These are phyloP conservation scores for Ceratobasidium sp. DNA, from an alignment of 1,284 basidiomycete species.

Conservation along the genomic window DNA sequence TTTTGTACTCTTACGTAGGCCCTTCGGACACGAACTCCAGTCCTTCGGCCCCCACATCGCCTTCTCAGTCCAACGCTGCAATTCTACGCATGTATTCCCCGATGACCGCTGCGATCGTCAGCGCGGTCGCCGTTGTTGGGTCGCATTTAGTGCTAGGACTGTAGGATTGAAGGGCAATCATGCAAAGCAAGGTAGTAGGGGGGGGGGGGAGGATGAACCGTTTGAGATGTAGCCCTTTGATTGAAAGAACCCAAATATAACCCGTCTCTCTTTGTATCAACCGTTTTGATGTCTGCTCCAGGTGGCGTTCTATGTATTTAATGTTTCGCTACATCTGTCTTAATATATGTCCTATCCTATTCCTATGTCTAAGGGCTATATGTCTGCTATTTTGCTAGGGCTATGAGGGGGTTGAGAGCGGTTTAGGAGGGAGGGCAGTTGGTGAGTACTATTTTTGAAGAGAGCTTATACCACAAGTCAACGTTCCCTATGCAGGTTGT, in stretches of 20 bases:
- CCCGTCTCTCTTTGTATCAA: constrained; percentile 14
- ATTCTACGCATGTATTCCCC: not conserved
- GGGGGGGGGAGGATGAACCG: not conserved
- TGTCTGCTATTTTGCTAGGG: too few relatives aligned
- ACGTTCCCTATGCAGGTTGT: too few relatives aligned
- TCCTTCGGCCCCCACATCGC: not conserved
- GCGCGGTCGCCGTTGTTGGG: constrained; percentile 12
- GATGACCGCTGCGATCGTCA: not conserved
- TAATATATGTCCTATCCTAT: not conserved
- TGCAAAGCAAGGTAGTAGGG: not conserved
- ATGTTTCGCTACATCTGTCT: not conserved
- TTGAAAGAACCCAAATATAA: constrained; percentile 5
- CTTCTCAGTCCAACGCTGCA: constrained; percentile 18
- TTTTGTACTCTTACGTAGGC: constrained; percentile 24
- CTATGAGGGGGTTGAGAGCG: too few relatives aligned
- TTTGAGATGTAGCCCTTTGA: constrained; percentile 14
- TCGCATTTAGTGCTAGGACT: constrained; percentile 4
- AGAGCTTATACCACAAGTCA: too few relatives aligned
- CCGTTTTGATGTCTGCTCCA: not conserved
- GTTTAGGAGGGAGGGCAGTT: too few relatives aligned
- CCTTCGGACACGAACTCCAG: not conserved
- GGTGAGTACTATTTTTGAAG: too few relatives aligned
- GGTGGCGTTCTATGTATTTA: constrained; percentile 1
- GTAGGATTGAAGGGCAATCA: not conserved
- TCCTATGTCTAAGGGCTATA: not conserved